These are phyloP conservation scores for Lagerstroemia speciosa DNA, from an alignment of 345 rosid species.

Conservation along the genomic window DNA sequence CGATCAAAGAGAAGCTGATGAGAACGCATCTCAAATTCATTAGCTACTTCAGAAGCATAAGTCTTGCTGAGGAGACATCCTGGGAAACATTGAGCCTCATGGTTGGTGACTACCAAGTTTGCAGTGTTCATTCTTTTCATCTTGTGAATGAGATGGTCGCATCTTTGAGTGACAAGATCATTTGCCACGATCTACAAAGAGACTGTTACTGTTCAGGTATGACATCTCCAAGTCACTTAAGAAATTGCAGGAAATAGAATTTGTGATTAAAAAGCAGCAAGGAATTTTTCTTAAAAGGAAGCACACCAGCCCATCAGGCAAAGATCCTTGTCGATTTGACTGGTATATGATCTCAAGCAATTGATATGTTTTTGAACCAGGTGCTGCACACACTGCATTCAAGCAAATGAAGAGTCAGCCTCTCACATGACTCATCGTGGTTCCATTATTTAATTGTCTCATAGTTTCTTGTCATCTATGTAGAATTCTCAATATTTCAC, in stretches of 20 bases:
- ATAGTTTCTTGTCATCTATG: neutral
- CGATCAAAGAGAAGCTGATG: constrained; percentile 79
- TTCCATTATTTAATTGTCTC: neutral
- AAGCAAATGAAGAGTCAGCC: neutral
- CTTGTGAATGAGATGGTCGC: constrained; percentile 94
- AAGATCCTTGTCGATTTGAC: constrained; percentile 45
- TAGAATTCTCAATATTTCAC: neutral
- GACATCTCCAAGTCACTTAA: neutral
- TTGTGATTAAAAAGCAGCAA: neutral
- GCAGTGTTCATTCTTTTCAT: constrained; percentile 96
- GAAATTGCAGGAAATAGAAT: neutral
- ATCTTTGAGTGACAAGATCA: constrained; percentile 91
- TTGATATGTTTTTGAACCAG: constrained; percentile 97
- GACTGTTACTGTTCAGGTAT: neutral
- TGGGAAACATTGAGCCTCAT: constrained; percentile 95
- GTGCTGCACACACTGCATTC: constrained; percentile 89
- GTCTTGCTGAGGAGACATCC: constrained; percentile 44
- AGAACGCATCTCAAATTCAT: constrained; percentile 20
- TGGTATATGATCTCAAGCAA: constrained; percentile 78
- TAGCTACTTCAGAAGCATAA: constrained; percentile 23
- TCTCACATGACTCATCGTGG: neutral
- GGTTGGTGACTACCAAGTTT: constrained; percentile 84
- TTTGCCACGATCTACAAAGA: constrained; percentile 66
- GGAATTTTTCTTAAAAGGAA: neutral
- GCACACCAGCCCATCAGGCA: constrained; percentile 78